Percentiles rank a stretch among this genome's conserved stretches.
Evolutionary conservation across 1,284 basidiomycete genomes (phyloP).

Genomic region (Tausonia pullulans): DNA sequence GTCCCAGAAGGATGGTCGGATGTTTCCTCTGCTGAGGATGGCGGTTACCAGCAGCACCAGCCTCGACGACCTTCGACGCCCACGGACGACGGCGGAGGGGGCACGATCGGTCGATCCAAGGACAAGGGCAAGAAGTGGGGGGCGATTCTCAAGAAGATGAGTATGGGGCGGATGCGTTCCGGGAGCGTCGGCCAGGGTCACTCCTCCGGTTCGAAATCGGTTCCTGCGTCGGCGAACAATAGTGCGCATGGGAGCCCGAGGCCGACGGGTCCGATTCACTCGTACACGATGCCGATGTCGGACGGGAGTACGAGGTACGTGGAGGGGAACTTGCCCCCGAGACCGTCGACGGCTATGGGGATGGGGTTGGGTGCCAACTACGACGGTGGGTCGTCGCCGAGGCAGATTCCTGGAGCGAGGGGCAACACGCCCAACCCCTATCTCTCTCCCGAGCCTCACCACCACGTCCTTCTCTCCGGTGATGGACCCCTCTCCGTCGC

Average conservation of each 20-base stretch:
- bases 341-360: not conserved
- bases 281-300: constrained; percentile 7
- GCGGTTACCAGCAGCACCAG: constrained; percentile 25
- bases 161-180: constrained; percentile 60
- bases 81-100: not conserved
- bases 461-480: not conserved
- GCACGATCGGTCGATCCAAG: not conserved
- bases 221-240: constrained; percentile 6
- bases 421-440: not conserved
- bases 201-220: not conserved
- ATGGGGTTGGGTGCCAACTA: too few species aligned
- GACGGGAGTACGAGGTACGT: not conserved
- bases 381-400: too few species aligned
- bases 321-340: not conserved
- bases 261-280: constrained; percentile 6
- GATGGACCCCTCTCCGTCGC: not conserved
- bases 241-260: not conserved
- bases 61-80: not conserved
- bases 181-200: not conserved
- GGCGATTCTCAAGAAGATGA: constrained; percentile 84
- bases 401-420: too few species aligned
- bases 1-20: not conserved
- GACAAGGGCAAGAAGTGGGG: constrained; percentile 64
- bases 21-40: too few species aligned
- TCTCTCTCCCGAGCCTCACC: not conserved